Evolutionary conservation across 148 eudicot species (phyloP), one percentile per base, ranked within the genome.

Genomic region (Camellia granthamiana): DNA sequence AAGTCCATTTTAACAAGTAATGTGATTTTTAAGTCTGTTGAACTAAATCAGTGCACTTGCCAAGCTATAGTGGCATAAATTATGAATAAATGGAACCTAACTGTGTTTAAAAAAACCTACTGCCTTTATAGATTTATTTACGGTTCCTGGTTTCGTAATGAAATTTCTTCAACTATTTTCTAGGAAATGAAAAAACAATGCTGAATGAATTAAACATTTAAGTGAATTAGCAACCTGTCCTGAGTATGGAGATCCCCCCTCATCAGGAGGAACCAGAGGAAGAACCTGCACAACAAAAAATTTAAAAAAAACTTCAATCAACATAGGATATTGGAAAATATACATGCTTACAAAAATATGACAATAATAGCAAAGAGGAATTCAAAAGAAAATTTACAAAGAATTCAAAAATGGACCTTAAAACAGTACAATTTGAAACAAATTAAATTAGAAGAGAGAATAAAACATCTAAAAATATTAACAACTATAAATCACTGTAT

Each of bases 221-320:
- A 46, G 51, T 19, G 54, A 42, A 55, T 52, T 55, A 11, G 13
- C 58, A 74, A 95, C 99, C 98, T 90, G 98, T 63, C 99, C 99
- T 2, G 99, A 83, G 79, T 96, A 96, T 3, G 99, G 99, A 10
- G 98, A 96, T 47, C 98, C 99, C 59, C 90, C 99, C 85, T 92
- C 97, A 84, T 86, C 99, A 1, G 99, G 99, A 61, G 99, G 99
- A 86, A 96, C 99, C 79, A 96, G 90, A 14, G 99, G 99, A 75
- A 96, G 97, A 86, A 96, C 98, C 99, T 96, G 86, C 81, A 77
- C 59, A 74, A 71, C 54, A 66, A 49, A 51, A 16, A 64, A 23
- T n/a, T n/a, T n/a, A 4, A 13, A n/a, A 42, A 60, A 72, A 68
- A 68, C 60, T 14, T 19, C 18, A 54, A 60, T 54, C 30, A 47